Evolutionary conservation across 352 stramenopile species (phyloP).

Genomic region (Pythium coloratum): DNA sequence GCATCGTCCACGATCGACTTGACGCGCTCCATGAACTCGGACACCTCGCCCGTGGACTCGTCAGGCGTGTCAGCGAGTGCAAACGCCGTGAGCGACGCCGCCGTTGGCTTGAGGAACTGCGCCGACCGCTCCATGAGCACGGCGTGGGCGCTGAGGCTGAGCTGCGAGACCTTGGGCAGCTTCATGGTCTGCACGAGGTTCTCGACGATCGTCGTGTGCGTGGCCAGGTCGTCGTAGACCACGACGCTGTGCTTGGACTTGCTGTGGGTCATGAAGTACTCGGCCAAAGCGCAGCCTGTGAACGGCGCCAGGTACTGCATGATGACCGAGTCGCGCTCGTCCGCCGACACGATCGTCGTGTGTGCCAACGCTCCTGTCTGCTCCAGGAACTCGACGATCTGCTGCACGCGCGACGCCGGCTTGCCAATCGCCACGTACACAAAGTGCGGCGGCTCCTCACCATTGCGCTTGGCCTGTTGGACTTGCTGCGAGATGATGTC

Average conservation of each 20-base stretch:
- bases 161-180: slow-evolving; percentile 55
- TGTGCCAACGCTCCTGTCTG: slow-evolving; percentile 42
- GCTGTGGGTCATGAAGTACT: slow-evolving; percentile 65
- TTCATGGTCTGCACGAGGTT: slow-evolving; percentile 70
- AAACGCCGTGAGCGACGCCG: slow-evolving; percentile 62
- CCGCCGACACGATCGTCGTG: slow-evolving; percentile 69
- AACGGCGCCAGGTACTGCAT: slow-evolving; percentile 85
- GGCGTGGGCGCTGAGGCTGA: slow-evolving; percentile 65
- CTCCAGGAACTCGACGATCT: slow-evolving; percentile 60
- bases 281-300: slow-evolving; percentile 66
- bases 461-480: slow-evolving; percentile 24
- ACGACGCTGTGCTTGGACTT: slow-evolving; percentile 57
- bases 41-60: slow-evolving; percentile 39
- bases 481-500: slow-evolving; percentile 72
- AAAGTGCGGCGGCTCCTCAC: slow-evolving; percentile 56
- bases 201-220: slow-evolving; percentile 73
- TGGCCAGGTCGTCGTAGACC: slow-evolving; percentile 79
- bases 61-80: slow-evolving; percentile 69
- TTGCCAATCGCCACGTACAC: slow-evolving; percentile 81
- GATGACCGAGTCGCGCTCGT: slow-evolving; percentile 67
- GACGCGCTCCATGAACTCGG: slow-evolving; percentile 65
- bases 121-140: slow-evolving; percentile 81
- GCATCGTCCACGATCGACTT: slow-evolving; percentile 75
- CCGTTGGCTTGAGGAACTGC: slow-evolving; percentile 51
- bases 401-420: slow-evolving; percentile 49